Base-by-base conservation (phyloP, 805 yeast genomes). In the Candida boidinii region DNA sequence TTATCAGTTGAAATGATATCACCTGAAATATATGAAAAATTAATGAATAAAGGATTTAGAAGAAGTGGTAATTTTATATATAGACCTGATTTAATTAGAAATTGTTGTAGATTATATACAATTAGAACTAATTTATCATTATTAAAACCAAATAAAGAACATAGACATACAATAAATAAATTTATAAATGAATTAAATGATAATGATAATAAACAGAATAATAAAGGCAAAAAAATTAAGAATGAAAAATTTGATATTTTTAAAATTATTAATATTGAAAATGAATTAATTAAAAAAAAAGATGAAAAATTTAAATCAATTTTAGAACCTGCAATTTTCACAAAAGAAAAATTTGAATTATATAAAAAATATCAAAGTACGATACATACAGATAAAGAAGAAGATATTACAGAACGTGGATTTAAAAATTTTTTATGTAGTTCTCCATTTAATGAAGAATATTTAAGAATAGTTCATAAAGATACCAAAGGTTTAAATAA, bases 61-160 rank as follows among this genome's bases (percentile, higher is more conserved):
- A 61, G 96, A 34, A 80, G 92, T 21, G 96, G 96, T 0, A 51
- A 56, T 2, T 81, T 73, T 41, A 32, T 54, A 16, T 54, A 69
- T 35, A 62, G 68, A 46, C 75, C 83, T 1, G 95, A 88, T 50
- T 53, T 74, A 39, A 48, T 80, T 20, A 54, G 87, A 25, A 73
- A 74, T 26, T 87, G 96, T 50, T 87, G 96, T 45, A 66, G 88
- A 15, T 67, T 77, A 53, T 84, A 74, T 51, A 79, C 95, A 0
- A 83, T 87, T 13, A 54, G 96, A 33, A 76, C 94, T 1, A 62
- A 62, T 16, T 54, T 70, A 13, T 48, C 53, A 17, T 33, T 43
- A 32, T 64, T 77, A 43, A 61, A 63, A 23, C 52, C 78, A 5
- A 57, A 64, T 17, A 85, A 84, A 49, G 88, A 83, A 30, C 79